A percentile compares a stretch with the other conserved stretches of the same genome.
Conservation (phyloP, 2,329 filamentous ascomycete species). For the Esteya vermicola region DNA sequence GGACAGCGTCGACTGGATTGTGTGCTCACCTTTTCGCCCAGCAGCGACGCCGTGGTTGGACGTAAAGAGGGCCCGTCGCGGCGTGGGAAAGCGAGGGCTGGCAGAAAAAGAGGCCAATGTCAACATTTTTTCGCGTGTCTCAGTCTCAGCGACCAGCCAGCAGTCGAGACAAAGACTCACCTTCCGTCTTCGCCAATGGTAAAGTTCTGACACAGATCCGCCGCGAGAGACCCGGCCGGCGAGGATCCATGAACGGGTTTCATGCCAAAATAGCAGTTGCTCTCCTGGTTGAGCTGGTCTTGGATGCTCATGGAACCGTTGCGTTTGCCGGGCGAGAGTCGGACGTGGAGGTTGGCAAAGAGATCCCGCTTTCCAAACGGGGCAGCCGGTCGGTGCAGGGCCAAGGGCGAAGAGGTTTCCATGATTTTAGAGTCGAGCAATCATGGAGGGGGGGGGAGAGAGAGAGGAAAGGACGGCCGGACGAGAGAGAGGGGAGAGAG, state of each 20-base stretch:
- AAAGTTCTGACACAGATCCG: constrained; percentile 93
- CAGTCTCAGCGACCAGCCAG: too few species aligned
- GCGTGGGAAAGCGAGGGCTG: constrained; percentile 72
- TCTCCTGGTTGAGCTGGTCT: constrained; percentile 45
- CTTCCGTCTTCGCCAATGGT: constrained; percentile 74
- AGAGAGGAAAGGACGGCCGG: background rate
- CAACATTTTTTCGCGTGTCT: too few species aligned
- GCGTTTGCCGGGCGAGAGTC: constrained; percentile 33
- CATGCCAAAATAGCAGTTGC: constrained; percentile 59
- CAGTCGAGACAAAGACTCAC: constrained; percentile 29
- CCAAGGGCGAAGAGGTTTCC: constrained; percentile 88
- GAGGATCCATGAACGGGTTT: constrained; percentile 74
- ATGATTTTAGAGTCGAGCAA: too few species aligned
- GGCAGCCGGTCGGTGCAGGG: constrained; percentile 67
- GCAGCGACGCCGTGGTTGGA: constrained; percentile 49
- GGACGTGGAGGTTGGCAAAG: constrained; percentile 33
- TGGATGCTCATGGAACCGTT: constrained; percentile 58
- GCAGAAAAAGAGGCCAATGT: background rate
- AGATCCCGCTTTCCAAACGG: constrained; percentile 45
- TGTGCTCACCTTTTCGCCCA: constrained; percentile 40
- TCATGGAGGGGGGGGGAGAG: constrained; percentile 10
- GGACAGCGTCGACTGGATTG: background rate
- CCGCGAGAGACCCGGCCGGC: constrained; percentile 77
- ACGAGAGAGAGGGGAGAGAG: background rate
- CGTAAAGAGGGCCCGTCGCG: constrained; percentile 73